These are phyloP conservation scores for Leishmania tarentolae DNA, from an alignment of 208 protist genomes.

Conservation along the genomic window DNA sequence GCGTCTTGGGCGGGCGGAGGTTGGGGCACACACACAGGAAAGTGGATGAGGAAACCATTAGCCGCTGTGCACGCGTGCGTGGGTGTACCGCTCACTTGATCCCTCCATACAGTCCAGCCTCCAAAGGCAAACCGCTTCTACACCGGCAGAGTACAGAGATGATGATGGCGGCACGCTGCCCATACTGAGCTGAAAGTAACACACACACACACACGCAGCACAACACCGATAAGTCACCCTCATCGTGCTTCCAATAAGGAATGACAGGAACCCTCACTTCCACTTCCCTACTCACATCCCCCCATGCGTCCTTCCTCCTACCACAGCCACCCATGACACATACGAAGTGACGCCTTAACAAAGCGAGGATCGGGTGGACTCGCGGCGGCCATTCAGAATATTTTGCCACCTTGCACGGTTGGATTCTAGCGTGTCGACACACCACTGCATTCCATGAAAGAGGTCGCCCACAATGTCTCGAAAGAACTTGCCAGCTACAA, in stretches of 20 bases:
- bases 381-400: conserved; percentile 43
- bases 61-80: neutral
- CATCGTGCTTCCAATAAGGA: neutral
- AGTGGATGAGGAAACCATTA: neutral
- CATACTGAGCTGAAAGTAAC: neutral
- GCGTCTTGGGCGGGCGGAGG: too few species aligned
- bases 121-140: neutral
- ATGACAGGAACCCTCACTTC: neutral
- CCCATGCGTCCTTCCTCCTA: neutral
- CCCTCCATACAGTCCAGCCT: neutral
- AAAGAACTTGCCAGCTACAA: conserved; percentile 83
- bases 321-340: too few species aligned
- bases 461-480: conserved; percentile 57
- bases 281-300: neutral
- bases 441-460: conserved; percentile 83
- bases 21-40: neutral
- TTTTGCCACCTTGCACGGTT: conserved; percentile 76
- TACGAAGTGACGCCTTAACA: neutral
- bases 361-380: neutral
- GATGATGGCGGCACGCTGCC: neutral
- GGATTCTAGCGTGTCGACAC: conserved; percentile 58
- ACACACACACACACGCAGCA: neutral
- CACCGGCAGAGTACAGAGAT: neutral
- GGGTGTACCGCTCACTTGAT: neutral
- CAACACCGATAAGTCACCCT: neutral